Evolutionary conservation across 2,329 filamentous ascomycete genomes (phyloP).

Genomic region (Ceratocystis alfenasii): DNA sequence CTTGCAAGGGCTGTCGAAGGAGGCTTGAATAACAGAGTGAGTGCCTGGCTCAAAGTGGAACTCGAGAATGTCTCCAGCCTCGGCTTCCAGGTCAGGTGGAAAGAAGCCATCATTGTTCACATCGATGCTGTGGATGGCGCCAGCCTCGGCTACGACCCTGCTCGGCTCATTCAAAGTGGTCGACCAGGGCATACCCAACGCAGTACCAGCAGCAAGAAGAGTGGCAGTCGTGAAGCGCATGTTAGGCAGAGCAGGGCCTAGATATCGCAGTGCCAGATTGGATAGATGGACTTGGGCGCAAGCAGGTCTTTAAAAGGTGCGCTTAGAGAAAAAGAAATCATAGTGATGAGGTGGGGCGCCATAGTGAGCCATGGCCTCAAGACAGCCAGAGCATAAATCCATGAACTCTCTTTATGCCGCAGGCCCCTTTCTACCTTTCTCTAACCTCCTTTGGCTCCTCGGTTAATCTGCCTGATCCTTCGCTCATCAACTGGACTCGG

Average conservation of each 20-base stretch:
- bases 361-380: too few species aligned
- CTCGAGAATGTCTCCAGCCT: conserved; percentile 40
- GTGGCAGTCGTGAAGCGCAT: neutral
- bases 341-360: too few species aligned
- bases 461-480: too few species aligned
- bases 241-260: neutral
- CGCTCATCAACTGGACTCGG: too few species aligned
- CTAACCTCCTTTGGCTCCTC: too few species aligned
- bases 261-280: neutral
- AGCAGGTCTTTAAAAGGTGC: too few species aligned
- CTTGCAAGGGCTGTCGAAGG: conserved; percentile 35
- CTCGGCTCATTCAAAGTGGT: too few species aligned
- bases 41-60: conserved; percentile 43
- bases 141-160: too few species aligned
- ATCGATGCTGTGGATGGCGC: neutral
- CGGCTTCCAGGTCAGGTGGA: conserved; percentile 40
- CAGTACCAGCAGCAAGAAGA: neutral
- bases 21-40: conserved; percentile 38
- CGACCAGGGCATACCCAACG: neutral
- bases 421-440: too few species aligned
- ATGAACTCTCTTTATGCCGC: too few species aligned
- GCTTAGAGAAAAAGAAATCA: too few species aligned
- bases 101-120: conserved; percentile 32
- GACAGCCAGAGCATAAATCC: too few species aligned
- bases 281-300: neutral